Percentiles rank a stretch among this genome's conserved stretches.
phyloP scores from a whole-genome alignment of 1,284 basidiomycete species.

The Boletus smithii region DNA sequence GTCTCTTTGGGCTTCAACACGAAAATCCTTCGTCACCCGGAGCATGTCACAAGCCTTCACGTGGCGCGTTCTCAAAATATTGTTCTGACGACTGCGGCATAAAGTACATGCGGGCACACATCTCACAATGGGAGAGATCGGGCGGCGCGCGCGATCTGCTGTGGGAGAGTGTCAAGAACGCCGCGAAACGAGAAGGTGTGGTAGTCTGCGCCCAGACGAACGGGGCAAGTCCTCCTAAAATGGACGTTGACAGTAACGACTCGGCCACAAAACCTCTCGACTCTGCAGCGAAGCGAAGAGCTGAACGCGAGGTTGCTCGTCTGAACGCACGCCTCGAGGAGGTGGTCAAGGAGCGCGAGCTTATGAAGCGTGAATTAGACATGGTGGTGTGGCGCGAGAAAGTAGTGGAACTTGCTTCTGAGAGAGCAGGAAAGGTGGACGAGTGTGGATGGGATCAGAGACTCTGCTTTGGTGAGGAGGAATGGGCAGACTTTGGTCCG shows the following conservation, averaged over 20 bases:
- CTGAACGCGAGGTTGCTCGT: slow-evolving; percentile 50
- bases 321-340: slow-evolving; percentile 51
- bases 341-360: slow-evolving; percentile 56
- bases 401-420: slow-evolving; percentile 60
- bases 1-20: slow-evolving; percentile 61
- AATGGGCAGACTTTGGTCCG: slow-evolving; percentile 63
- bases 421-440: slow-evolving; percentile 53
- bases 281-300: slow-evolving; percentile 37
- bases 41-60: slow-evolving; percentile 74
- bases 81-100: slow-evolving; percentile 79
- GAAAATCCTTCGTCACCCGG: slow-evolving; percentile 54
- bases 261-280: slow-evolving; percentile 7
- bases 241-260: slow-evolving; percentile 19
- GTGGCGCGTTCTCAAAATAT: slow-evolving; percentile 79
- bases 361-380: slow-evolving; percentile 64
- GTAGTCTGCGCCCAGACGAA: slow-evolving; percentile 43
- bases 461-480: slow-evolving; percentile 74
- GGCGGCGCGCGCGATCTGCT: slow-evolving; percentile 59
- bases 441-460: slow-evolving; percentile 84
- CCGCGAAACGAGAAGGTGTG: slow-evolving; percentile 64
- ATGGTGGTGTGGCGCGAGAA: slow-evolving; percentile 63
- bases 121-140: slow-evolving; percentile 54
- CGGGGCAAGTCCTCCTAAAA: slow-evolving; percentile 9
- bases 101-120: slow-evolving; percentile 60
- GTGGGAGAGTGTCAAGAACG: slow-evolving; percentile 69